phyloP scores from a whole-genome alignment of 148 eudicot genomes.

The Limonium bicolor region DNA sequence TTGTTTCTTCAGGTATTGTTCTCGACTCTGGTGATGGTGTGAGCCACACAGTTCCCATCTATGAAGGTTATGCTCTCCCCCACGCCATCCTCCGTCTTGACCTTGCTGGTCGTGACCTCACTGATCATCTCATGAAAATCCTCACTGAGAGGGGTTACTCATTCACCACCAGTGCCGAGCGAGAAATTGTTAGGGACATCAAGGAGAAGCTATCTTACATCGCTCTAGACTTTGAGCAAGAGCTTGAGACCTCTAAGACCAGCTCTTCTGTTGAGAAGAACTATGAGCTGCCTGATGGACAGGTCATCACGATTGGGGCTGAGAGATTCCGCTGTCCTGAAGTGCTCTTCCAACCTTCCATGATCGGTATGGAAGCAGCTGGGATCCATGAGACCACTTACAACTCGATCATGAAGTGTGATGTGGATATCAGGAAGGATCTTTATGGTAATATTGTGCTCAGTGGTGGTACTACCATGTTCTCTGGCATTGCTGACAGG shows the following conservation, averaged over 20 bases:
- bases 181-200: constrained; percentile 32
- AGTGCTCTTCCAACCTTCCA: constrained; percentile 30
- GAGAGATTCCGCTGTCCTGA: constrained; percentile 37
- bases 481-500: constrained; percentile 31
- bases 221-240: constrained; percentile 26
- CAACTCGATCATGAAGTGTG: constrained; percentile 36
- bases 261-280: constrained; percentile 26
- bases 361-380: constrained; percentile 26
- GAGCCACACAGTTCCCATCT: constrained; percentile 7
- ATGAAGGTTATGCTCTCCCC: constrained; percentile 8
- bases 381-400: constrained; percentile 29
- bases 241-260: constrained; percentile 17
- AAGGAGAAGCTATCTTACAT: constrained; percentile 29
- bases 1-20: constrained; percentile 16
- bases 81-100: constrained; percentile 19
- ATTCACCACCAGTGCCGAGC: constrained; percentile 14
- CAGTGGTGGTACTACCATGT: constrained; percentile 35
- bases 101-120: constrained; percentile 13
- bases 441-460: constrained; percentile 30
- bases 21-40: constrained; percentile 15
- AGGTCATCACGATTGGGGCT: constrained; percentile 23
- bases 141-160: constrained; percentile 13
- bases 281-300: constrained; percentile 28
- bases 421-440: constrained; percentile 30
- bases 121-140: constrained; percentile 14